Evolutionary conservation across 2,329 filamentous ascomycete species (phyloP), one percentile per base, ranked within the genome.

Genomic region (Aureobasidium sp.): DNA sequence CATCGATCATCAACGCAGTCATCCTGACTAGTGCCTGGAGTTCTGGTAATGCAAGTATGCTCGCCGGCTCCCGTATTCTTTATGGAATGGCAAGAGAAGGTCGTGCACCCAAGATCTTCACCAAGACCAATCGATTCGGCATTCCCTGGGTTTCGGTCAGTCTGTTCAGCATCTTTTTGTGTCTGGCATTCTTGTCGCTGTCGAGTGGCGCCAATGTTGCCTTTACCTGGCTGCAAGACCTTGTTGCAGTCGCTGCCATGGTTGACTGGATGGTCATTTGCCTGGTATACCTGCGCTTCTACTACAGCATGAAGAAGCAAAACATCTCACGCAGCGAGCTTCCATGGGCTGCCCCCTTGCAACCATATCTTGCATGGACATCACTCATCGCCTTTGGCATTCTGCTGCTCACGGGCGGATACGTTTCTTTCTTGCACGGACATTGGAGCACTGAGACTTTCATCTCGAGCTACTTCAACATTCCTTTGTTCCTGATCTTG

Each of bases 1-100:
- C 86, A 66, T 82, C 83, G 64, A 79, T 88, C 67, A 86, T 89
- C 76, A 89, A 90, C 69, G 86, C 81, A 37, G 84, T 83, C 22
- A 83, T 89, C 67, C 76, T 89, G 57, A 85, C 87, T 17, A 87
- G 84, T 6, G 87, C 86, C 1, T 81, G 80, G 74, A 82, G 79
- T 0, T 80, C 81, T 14, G 82, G 79, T 51, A 84, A 84, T 69
- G 77, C 79, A 0, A 64, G 63, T 39, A 64, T 67, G 64, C 61
- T 67, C 14, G 61, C 66, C 3, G 65, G 64, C 7, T 62, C 57
- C 31, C 63, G 66, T 4, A 64, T 66, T 9, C 42, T 67, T 15
- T 67, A 64, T 42, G 65, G 64, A 6, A 63, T 67, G 62, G 66
- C 66, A 15, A 78, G 86, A 9, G 85, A 82, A 62, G 84, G 84